Base-by-base conservation (phyloP, 441 rosid genomes). In the Adansonia rubrostipa region DNA sequence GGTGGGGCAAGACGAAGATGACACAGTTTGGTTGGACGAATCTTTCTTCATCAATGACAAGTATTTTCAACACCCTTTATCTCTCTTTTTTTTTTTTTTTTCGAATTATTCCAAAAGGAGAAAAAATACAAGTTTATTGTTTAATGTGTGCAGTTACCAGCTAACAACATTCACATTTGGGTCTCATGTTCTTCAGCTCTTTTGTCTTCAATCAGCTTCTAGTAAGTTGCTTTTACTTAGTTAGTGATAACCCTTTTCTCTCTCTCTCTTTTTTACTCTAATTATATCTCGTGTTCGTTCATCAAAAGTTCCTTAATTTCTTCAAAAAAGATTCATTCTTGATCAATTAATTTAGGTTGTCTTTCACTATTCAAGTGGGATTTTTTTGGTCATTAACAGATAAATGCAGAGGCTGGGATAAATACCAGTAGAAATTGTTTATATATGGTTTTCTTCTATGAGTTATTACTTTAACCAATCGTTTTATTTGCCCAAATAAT, bases 151-250 rank as follows among this genome's bases (percentile, higher is more conserved):
- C 92, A 93, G 99, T 87, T 95, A 95, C 84, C 88, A 90, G 85
- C 83, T 95, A 70, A 89, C 92, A 62, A 87, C 87, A 17, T 95
- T 92, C 84, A 92, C 96, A 3, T 93, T 95, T 83, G 99, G 99
- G 14, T 86, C 99, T 33, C 88, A 93, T 77, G 90, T 89, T 74
- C 90, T 95, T 76, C 87, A 91, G 84, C 95, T 95, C 65, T 87
- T 86, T 33, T 93, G 99, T 79, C 99, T 95, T 44, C 97, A 91
- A 62, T 90, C 98, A 74, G 95, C 98, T 85, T 95, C 97, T 6
- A 95, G 98, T 95, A 24, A 24, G 28, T 24, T 24, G 28, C 28
- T 82, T n/a, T 3, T 47, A 79, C 44, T 50, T 50, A 58, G 28
- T 20, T 70, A 48, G 40, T 33, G 22, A 62, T 10, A 57, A 75